Conservation (phyloP, 164 flowering plant genomes). For the Vitis cinerea region DNA sequence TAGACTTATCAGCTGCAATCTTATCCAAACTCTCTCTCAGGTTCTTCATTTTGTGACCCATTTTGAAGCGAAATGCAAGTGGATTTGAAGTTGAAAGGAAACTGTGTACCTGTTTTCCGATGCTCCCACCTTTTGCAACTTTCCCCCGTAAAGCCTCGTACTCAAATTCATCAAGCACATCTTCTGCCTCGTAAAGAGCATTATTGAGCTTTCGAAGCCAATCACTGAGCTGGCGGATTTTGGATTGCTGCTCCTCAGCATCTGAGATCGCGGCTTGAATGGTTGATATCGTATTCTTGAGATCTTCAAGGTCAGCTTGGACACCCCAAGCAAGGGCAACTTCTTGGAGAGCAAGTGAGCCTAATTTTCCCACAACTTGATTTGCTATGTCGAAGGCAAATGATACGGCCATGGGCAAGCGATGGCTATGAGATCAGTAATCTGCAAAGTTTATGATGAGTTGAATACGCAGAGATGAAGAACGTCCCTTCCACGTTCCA, state of each 20-base stretch:
- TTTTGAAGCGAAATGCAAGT: neutral
- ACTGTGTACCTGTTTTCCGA: neutral
- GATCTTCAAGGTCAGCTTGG: neutral
- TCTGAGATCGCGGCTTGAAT: neutral
- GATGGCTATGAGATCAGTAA: too few relatives aligned
- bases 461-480: too few relatives aligned
- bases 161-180: neutral
- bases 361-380: neutral
- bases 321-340: neutral
- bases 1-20: neutral
- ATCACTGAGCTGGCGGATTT: neutral
- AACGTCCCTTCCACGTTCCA: too few relatives aligned
- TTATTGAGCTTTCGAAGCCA: constrained; percentile 1
- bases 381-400: neutral
- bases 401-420: neutral
- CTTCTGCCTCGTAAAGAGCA: neutral
- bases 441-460: too few relatives aligned
- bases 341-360: neutral
- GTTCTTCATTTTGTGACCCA: constrained; percentile 1
- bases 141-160: neutral
- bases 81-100: neutral
- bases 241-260: neutral
- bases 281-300: neutral
- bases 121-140: neutral
- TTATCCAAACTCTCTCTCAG: neutral